Evolutionary conservation across 176 grass and related monocot species (phyloP).

Genomic region (Oryza longistaminata): DNA sequence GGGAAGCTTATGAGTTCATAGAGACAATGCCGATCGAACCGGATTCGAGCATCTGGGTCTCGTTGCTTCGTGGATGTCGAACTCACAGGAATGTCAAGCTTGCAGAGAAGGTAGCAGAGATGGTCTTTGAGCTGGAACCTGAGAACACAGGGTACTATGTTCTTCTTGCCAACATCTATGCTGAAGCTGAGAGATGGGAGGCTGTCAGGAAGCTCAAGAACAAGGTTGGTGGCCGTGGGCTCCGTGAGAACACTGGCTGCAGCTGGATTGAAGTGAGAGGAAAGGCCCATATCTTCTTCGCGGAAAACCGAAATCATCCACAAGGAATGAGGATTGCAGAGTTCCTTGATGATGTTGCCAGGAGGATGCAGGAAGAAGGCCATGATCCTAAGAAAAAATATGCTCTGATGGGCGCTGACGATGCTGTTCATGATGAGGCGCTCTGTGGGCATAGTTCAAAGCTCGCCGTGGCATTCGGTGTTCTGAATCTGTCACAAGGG

Average conservation of each 20-base stretch:
- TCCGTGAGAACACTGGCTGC: slow-evolving; percentile 58
- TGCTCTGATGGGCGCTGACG: slow-evolving; percentile 56
- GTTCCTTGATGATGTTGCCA: slow-evolving; percentile 56
- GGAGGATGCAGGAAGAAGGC: slow-evolving; percentile 61
- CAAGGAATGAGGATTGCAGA: slow-evolving; percentile 50
- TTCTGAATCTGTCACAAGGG: slow-evolving; percentile 60
- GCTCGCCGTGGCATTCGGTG: slow-evolving; percentile 70
- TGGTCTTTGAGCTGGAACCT: slow-evolving; percentile 71
- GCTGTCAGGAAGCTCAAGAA: slow-evolving; percentile 67
- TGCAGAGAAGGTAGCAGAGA: slow-evolving; percentile 77
- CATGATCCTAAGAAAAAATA: slow-evolving; percentile 59
- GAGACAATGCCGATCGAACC: slow-evolving; percentile 73
- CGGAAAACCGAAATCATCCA: slow-evolving; percentile 57
- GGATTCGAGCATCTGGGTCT: slow-evolving; percentile 73
- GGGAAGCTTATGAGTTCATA: slow-evolving; percentile 72
- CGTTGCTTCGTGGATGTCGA: slow-evolving; percentile 71
- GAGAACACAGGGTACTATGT: slow-evolving; percentile 82
- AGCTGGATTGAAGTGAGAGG: slow-evolving; percentile 78
- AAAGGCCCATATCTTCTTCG: slow-evolving; percentile 65
- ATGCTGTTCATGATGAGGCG: slow-evolving; percentile 45
- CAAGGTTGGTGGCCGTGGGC: slow-evolving; percentile 48
- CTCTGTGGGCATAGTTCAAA: slow-evolving; percentile 88
- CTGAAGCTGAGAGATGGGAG: slow-evolving; percentile 86
- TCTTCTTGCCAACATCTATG: slow-evolving; percentile 84
- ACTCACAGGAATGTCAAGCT: slow-evolving; percentile 80